Conservation (phyloP, 108 stramenopile genomes). For the Mayamaea pseudoterrestris region DNA sequence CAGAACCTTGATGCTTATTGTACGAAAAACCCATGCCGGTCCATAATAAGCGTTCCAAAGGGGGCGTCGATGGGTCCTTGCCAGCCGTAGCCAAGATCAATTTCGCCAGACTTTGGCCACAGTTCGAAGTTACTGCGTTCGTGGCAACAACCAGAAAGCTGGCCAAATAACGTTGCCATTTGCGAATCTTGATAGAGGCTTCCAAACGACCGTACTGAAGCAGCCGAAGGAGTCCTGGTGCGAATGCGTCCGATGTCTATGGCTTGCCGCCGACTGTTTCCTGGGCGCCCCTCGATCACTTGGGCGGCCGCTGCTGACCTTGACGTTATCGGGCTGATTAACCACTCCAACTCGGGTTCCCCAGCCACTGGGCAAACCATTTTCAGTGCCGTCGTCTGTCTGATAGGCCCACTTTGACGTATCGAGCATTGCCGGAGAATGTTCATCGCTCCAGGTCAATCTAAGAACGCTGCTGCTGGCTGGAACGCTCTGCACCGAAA, state of each 20-base stretch:
- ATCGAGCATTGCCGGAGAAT: neutral
- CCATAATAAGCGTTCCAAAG: conserved; percentile 3
- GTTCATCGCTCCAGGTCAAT: conserved; percentile 8
- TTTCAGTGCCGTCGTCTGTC: neutral
- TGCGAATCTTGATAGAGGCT: conserved; percentile 14
- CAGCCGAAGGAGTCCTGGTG: conserved; percentile 7
- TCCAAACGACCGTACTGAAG: conserved; percentile 21
- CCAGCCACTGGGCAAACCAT: conserved; percentile 9
- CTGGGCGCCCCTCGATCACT: conserved; percentile 5
- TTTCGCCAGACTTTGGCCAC: conserved; percentile 42
- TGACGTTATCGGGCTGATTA: conserved; percentile 18
- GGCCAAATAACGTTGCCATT: conserved; percentile 24
- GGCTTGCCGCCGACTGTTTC: neutral
- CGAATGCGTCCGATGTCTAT: conserved; percentile 23
- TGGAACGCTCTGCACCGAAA: too few species aligned
- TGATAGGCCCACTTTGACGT: conserved; percentile 1
- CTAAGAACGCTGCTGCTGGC: too few species aligned
- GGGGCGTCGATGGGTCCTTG: too few species aligned
- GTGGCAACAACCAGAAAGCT: conserved; percentile 46
- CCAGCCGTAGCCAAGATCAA: conserved; percentile 40
- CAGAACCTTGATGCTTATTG: conserved; percentile 13
- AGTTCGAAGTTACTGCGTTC: conserved; percentile 24
- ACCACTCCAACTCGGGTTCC: conserved; percentile 15
- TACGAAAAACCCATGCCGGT: conserved; percentile 10
- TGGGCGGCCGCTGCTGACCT: conserved; percentile 8